phyloP scores from a whole-genome alignment of 495 filamentous ascomycete genomes.

The Cryomyces minteri region DNA sequence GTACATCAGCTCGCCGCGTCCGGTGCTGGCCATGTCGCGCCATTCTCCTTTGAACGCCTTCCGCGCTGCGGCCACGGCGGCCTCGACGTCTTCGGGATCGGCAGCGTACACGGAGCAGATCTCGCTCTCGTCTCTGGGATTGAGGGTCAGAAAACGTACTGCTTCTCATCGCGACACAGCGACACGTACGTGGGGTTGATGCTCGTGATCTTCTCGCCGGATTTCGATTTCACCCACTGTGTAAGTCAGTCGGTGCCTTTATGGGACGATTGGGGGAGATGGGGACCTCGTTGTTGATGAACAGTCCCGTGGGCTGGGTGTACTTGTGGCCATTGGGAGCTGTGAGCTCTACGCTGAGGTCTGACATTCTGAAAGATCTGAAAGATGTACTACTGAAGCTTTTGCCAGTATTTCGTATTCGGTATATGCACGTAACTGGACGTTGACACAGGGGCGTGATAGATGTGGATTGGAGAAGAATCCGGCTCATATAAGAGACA shows the following conservation, averaged over 20 bases:
- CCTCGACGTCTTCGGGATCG: constrained; percentile 63
- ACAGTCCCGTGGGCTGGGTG: constrained; percentile 65
- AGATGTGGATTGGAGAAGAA: neutral
- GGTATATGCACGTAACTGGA: too few species aligned
- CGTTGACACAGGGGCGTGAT: neutral
- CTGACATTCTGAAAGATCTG: constrained; percentile 25
- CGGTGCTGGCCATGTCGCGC: constrained; percentile 53
- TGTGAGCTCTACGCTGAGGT: constrained; percentile 53
- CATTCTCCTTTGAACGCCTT: constrained; percentile 77
- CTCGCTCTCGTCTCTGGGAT: constrained; percentile 53
- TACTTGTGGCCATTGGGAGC: constrained; percentile 84
- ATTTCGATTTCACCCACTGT: constrained; percentile 56
- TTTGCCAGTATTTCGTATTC: neutral
- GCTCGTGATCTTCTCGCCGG: constrained; percentile 54
- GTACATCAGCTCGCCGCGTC: constrained; percentile 58
- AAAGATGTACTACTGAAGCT: neutral
- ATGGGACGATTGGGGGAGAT: too few species aligned
- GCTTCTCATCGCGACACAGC: neutral
- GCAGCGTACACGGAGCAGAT: constrained; percentile 79
- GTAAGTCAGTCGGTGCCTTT: too few species aligned
- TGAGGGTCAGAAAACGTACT: constrained; percentile 3
- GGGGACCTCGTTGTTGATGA: constrained; percentile 72
- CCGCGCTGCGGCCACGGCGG: constrained; percentile 66
- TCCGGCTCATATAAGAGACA: neutral
- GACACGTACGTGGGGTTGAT: constrained; percentile 65